These are phyloP conservation scores for Biscogniauxia marginata DNA, from an alignment of 2,329 filamentous ascomycete species.

Conservation along the genomic window DNA sequence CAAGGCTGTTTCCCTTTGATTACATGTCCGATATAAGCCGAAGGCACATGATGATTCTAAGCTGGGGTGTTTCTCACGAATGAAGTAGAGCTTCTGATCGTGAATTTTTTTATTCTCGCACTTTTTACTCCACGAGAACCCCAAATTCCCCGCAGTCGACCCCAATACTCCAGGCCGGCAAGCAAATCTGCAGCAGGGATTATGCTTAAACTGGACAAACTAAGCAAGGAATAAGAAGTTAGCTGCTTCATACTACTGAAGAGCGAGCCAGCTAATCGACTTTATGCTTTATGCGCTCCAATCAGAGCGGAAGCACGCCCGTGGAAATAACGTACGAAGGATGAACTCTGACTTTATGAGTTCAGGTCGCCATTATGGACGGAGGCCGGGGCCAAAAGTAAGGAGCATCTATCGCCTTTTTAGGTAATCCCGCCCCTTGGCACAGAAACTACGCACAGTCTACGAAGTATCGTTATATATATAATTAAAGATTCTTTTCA, in stretches of 20 bases:
- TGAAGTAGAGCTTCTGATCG: not conserved
- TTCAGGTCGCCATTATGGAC: not conserved
- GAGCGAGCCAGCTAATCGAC: not conserved
- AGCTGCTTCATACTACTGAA: not conserved
- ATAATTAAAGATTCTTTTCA: no score
- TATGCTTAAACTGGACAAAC: no score
- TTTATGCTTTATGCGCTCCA: not conserved
- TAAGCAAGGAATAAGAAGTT: not conserved
- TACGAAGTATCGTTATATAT: no score
- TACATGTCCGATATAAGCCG: not conserved
- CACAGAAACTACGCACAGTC: no score
- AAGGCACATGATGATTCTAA: not conserved
- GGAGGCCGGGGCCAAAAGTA: no score
- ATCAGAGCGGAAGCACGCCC: not conserved
- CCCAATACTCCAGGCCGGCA: not conserved
- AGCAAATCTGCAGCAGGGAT: not conserved
- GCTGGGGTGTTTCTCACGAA: not conserved
- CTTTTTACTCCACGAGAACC: not conserved
- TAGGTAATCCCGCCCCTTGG: no score
- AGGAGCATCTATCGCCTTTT: no score
- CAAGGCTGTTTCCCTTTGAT: not conserved
- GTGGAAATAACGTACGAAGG: not conserved
- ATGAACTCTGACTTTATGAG: not conserved
- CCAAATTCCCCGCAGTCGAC: not conserved
- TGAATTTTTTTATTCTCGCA: not conserved